phyloP scores from a whole-genome alignment of 768 basidiomycete genomes.

The Goffeauzyma gilvescens region DNA sequence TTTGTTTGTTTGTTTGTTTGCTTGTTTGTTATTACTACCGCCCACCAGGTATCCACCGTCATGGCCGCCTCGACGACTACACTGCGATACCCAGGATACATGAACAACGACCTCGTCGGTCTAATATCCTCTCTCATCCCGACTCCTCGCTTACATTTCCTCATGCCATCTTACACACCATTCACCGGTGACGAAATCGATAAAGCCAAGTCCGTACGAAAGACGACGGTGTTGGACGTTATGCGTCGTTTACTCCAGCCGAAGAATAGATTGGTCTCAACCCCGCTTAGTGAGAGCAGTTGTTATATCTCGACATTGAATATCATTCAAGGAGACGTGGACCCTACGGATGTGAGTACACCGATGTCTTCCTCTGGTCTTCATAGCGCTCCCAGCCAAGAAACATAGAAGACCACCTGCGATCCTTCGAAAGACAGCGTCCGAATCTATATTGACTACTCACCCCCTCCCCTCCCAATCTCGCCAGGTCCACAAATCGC shows the following conservation, averaged over 20 bases:
- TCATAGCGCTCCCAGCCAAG: too few species aligned
- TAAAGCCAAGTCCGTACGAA: constrained; percentile 89
- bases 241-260: constrained; percentile 95
- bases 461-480: too few species aligned
- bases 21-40: background rate
- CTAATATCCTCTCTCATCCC: constrained; percentile 93
- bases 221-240: constrained; percentile 93
- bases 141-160: constrained; percentile 89
- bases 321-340: constrained; percentile 96
- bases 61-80: constrained; percentile 97
- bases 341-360: constrained; percentile 78
- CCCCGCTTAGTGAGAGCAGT: constrained; percentile 33
- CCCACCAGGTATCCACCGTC: constrained; percentile 67
- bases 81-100: constrained; percentile 89
- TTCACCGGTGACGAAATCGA: constrained; percentile 95
- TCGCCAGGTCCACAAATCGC: constrained; percentile 77
- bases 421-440: too few species aligned
- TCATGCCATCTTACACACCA: constrained; percentile 97
- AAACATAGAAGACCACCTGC: too few species aligned
- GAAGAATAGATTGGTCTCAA: constrained; percentile 95
- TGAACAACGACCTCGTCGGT: constrained; percentile 97
- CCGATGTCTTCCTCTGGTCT: background rate
- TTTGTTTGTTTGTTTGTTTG: background rate
- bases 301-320: constrained; percentile 97
- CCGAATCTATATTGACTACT: background rate